Evolutionary conservation across 2,329 filamentous ascomycete species (phyloP), one percentile per base, ranked within the genome.

Genomic region (Aurifilum marmelostoma): DNA sequence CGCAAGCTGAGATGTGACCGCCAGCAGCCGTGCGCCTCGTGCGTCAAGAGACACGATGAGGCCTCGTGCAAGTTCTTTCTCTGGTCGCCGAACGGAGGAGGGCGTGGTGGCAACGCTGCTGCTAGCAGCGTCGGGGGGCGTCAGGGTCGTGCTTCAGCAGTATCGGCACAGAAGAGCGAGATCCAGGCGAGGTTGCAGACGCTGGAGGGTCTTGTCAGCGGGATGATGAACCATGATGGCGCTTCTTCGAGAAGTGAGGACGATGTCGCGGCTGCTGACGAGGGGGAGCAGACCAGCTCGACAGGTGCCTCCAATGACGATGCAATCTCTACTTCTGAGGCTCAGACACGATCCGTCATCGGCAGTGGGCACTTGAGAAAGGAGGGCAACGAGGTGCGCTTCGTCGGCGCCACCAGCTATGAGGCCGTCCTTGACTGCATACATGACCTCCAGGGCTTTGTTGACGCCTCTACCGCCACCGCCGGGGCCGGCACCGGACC

Each of bases 1-100:
- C 80, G 82, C 69, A 83, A 83, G 74, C 77, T 80, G 9, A 79
- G 78, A 67, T 83, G 82, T 70, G 81, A 83, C 70, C 78, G 81
- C 18, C 76, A 75, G 65, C 78, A 78, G 54, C 81, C 73, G 37
- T 83, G 82, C 71, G 75, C 77, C 29, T 77, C 79, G 8, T 83
- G 82, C 70, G 73, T 73, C 64, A 80, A 78, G 73, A 78, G 81
- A 47, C 79, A 79, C 21, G 77, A 80, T n/a, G 73, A 70, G 5
- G 69, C 69, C 3, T 52, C 68, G 2, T 83, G 81, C 67, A 74
- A 72, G 32, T 82, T 81, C 66, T 75, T 76, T 9, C 72, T 24
- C 29, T 21, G 56, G 50, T 16, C 47, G 14, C 18, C 29, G 12
- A 32, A 27, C 7, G 27, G 54, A 2, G 61, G 50, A 21, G 63